Conservation (phyloP, 495 filamentous ascomycete genomes). For the Clohesyomyces aquaticus region DNA sequence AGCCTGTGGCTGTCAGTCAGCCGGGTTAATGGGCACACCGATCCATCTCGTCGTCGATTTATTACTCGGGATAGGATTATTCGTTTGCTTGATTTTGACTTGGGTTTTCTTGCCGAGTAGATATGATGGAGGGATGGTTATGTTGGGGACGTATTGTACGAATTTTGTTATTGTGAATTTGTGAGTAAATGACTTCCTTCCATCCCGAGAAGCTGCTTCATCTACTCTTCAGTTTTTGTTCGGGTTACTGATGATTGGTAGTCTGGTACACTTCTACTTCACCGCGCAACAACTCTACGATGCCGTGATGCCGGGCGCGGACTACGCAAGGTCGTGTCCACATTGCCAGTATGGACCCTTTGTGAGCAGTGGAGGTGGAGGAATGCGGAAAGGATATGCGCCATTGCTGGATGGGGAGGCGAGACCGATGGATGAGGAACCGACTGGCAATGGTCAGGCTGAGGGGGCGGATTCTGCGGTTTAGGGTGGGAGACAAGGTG, state of each 20-base stretch:
- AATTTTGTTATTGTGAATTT: conserved; percentile 27
- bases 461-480: not conserved
- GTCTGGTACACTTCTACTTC: conserved; percentile 28
- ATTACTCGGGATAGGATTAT: conserved; percentile 9
- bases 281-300: conserved; percentile 12
- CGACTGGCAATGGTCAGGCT: not conserved
- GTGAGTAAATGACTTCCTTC: conserved; percentile 30
- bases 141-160: conserved; percentile 33
- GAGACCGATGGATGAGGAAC: not conserved
- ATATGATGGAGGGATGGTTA: conserved; percentile 7
- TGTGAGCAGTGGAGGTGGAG: not conserved
- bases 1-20: conserved; percentile 17
- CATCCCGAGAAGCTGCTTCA: not conserved
- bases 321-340: conserved; percentile 10
- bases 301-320: not conserved
- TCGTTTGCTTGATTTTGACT: conserved; percentile 24
- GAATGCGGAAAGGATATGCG: conserved; percentile 11
- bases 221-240: not conserved
- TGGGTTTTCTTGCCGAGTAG: conserved; percentile 15
- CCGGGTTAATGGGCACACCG: conserved; percentile 19
- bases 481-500: not conserved
- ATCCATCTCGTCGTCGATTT: conserved; percentile 20
- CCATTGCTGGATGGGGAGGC: conserved; percentile 25
- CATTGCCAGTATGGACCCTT: conserved; percentile 24
- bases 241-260: not conserved